These are phyloP conservation scores for Geotrichum bryndzae DNA, from an alignment of 1,139 yeast genomes.

Conservation along the genomic window DNA sequence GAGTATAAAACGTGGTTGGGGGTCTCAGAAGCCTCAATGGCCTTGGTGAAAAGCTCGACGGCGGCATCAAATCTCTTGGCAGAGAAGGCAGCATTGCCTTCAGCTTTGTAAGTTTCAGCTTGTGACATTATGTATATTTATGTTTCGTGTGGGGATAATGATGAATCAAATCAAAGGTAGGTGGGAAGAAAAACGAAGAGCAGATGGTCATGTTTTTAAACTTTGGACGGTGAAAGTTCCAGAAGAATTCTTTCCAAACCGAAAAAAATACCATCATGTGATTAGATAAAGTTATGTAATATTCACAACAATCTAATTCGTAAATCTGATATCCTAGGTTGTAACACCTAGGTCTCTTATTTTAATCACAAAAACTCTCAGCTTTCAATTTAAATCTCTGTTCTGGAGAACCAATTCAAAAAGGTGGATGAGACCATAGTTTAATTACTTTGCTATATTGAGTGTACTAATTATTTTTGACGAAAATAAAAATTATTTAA, in stretches of 20 bases:
- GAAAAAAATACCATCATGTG: background rate
- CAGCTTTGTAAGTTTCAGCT: slow-evolving; percentile 29
- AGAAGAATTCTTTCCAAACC: background rate
- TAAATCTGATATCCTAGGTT: too few relatives aligned
- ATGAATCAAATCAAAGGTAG: background rate
- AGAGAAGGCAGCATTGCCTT: slow-evolving; percentile 88
- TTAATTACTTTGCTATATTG: too few relatives aligned
- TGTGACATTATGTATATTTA: background rate
- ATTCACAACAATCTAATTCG: too few relatives aligned
- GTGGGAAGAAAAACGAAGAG: background rate
- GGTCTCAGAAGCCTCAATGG: slow-evolving; percentile 71
- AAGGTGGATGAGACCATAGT: too few relatives aligned
- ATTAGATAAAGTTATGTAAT: background rate
- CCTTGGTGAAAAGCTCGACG: slow-evolving; percentile 72
- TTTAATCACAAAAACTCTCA: too few relatives aligned
- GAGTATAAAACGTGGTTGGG: slow-evolving; percentile 91
- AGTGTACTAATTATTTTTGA: too few relatives aligned
- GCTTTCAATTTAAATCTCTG: too few relatives aligned
- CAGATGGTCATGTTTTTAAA: background rate
- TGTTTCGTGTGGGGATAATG: background rate
- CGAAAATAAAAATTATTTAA: too few relatives aligned
- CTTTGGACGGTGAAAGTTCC: background rate
- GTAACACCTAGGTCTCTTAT: too few relatives aligned
- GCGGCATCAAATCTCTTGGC: slow-evolving; percentile 81
- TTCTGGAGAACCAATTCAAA: too few relatives aligned